Evolutionary conservation across 805 yeast genomes (phyloP).

Genomic region (Candida glaebosa): DNA sequence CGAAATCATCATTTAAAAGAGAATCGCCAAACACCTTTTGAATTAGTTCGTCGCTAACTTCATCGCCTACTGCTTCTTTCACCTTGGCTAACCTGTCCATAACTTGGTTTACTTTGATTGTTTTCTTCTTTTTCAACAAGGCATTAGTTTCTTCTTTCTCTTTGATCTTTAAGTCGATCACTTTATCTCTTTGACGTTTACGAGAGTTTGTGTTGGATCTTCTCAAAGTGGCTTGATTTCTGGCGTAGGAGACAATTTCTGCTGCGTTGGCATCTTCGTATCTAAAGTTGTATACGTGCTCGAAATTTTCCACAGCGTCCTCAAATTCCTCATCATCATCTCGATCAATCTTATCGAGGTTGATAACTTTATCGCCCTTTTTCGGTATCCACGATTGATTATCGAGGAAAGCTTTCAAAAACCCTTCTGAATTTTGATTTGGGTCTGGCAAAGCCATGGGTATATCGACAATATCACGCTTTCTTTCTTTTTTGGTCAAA

Average conservation of each 20-base stretch:
- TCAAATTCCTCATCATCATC: conserved; percentile 84
- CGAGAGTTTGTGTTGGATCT: conserved; percentile 72
- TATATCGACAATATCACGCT: conserved; percentile 19
- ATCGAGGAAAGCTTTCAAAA: conserved; percentile 68
- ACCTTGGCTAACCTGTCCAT: conserved; percentile 66
- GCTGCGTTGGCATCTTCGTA: conserved; percentile 90
- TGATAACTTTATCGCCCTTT: conserved; percentile 54
- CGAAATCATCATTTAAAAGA: conserved; percentile 82
- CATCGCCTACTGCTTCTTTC: conserved; percentile 66
- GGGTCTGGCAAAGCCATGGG: conserved; percentile 54
- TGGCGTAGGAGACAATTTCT: conserved; percentile 90
- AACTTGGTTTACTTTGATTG: conserved; percentile 70
- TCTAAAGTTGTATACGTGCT: conserved; percentile 90
- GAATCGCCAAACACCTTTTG: conserved; percentile 69
- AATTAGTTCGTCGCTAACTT: conserved; percentile 55
- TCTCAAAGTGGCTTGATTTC: conserved; percentile 89
- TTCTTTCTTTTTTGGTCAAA: conserved; percentile 51
- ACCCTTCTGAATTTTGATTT: conserved; percentile 55
- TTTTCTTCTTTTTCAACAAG: conserved; percentile 67
- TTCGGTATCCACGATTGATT: conserved; percentile 89
- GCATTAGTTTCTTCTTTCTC: conserved; percentile 55
- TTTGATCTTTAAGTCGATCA: conserved; percentile 49
- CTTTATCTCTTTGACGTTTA: conserved; percentile 76
- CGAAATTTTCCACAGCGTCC: conserved; percentile 86
- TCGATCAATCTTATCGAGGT: conserved; percentile 48